phyloP scores from a whole-genome alignment of 225 moss, liverwort and hornwort genomes.

The Sphagnum tenellum region DNA sequence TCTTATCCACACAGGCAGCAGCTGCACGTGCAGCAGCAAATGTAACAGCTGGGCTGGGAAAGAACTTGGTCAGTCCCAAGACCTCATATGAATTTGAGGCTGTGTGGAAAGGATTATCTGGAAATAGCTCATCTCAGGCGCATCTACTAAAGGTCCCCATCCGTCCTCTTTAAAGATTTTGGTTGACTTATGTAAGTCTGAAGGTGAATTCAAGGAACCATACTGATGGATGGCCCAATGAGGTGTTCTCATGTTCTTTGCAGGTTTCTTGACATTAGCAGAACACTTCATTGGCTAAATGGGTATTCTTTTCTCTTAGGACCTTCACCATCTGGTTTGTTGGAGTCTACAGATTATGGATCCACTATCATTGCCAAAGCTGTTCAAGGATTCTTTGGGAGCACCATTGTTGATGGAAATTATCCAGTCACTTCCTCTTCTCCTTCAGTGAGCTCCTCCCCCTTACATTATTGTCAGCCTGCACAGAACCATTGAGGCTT shows the following conservation, averaged over 20 bases:
- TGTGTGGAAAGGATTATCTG: slow-evolving; percentile 76
- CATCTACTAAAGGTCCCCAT: slow-evolving; percentile 62
- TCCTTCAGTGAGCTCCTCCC: slow-evolving; percentile 56
- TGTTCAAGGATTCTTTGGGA: slow-evolving; percentile 75
- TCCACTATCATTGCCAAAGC: slow-evolving; percentile 58
- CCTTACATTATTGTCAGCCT: background rate
- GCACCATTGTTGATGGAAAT: slow-evolving; percentile 82
- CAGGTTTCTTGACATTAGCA: too few relatives aligned
- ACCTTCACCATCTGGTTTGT: too few relatives aligned
- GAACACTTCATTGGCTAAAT: too few relatives aligned
- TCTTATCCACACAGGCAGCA: slow-evolving; percentile 55
- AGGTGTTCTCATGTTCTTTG: too few relatives aligned
- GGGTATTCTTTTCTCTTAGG: too few relatives aligned
- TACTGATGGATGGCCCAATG: too few relatives aligned
- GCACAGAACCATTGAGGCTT: too few relatives aligned
- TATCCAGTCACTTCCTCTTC: slow-evolving; percentile 52
- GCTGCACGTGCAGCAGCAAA: slow-evolving; percentile 68
- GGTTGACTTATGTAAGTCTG: too few relatives aligned
- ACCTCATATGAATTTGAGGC: slow-evolving; percentile 91
- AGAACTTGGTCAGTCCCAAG: slow-evolving; percentile 69
- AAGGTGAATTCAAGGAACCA: too few relatives aligned
- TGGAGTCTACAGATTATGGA: slow-evolving; percentile 55
- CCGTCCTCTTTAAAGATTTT: too few relatives aligned
- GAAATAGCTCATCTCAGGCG: slow-evolving; percentile 58
- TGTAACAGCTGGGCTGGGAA: slow-evolving; percentile 61